Percentiles rank a stretch among this genome's conserved stretches.
phyloP scores from a whole-genome alignment of 192 early-diverging fungal species.

The Chytriomyces confervae region DNA sequence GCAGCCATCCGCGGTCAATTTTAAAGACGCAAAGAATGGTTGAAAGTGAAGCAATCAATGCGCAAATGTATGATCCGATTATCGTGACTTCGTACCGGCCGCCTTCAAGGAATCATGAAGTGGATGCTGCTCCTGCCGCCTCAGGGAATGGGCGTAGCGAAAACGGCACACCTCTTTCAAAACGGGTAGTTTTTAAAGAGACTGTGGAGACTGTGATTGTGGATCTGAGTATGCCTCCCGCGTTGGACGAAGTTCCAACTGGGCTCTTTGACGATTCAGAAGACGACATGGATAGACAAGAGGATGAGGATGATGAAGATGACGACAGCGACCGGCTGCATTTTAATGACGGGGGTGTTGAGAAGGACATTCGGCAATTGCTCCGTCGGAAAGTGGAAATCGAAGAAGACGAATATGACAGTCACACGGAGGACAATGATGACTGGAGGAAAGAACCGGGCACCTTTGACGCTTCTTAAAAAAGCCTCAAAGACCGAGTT shows the following conservation, averaged over 20 bases:
- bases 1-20: neutral
- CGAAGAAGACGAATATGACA: constrained; percentile 2
- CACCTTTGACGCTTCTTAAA: too few relatives aligned
- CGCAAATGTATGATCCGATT: constrained; percentile 19
- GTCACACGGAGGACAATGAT: neutral
- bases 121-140: neutral
- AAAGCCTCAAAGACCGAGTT: too few relatives aligned
- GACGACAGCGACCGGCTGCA: neutral
- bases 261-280: constrained; percentile 25
- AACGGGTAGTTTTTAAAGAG: constrained; percentile 3
- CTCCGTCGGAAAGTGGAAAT: constrained; percentile 1
- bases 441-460: neutral
- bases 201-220: constrained; percentile 16
- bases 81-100: neutral
- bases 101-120: neutral
- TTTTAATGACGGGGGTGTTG: constrained; percentile 18
- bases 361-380: neutral
- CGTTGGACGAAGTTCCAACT: neutral
- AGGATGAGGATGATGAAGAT: neutral
- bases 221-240: constrained; percentile 11
- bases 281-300: neutral
- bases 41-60: neutral
- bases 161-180: neutral
- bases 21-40: constrained; percentile 1
- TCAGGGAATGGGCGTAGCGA: neutral